Percentiles rank a stretch among this genome's conserved stretches.
These are phyloP conservation scores for Plasmodiophora brassicae DNA, from an alignment of 208 protist genomes.

Conservation along the genomic window DNA sequence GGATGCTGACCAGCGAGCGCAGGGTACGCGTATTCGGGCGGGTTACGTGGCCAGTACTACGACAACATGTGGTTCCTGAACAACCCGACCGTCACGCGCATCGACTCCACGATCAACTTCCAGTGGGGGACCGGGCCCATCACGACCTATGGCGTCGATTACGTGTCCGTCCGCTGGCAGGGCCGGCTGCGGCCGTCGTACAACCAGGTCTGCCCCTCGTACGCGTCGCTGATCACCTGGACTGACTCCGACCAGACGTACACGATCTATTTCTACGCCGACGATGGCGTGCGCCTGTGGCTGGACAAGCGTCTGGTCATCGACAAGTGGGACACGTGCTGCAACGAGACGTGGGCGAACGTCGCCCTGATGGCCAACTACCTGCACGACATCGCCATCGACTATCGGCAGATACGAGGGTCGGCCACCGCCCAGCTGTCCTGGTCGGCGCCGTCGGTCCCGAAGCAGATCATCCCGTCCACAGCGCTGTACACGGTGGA, in stretches of 20 bases:
- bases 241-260: slow-evolving; percentile 32
- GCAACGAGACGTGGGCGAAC: slow-evolving; percentile 35
- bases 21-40: slow-evolving; percentile 4
- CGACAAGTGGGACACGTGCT: slow-evolving; percentile 45
- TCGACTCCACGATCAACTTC: slow-evolving; percentile 48
- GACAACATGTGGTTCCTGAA: slow-evolving; percentile 56
- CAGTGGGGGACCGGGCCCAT: slow-evolving; percentile 38
- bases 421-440: neutral
- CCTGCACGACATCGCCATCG: slow-evolving; percentile 29
- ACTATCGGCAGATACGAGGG: neutral
- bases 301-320: slow-evolving; percentile 38
- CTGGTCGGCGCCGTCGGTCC: neutral
- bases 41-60: slow-evolving; percentile 47
- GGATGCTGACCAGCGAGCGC: no score
- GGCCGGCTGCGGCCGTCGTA: slow-evolving; percentile 40
- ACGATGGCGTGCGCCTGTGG: slow-evolving; percentile 47
- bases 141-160: slow-evolving; percentile 42
- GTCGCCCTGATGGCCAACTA: neutral
- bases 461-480: slow-evolving; percentile 10
- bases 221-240: neutral
- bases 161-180: slow-evolving; percentile 47
- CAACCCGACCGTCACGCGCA: slow-evolving; percentile 6
- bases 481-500: slow-evolving; percentile 9
- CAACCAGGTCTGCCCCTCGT: slow-evolving; percentile 1
- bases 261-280: slow-evolving; percentile 44